Base-by-base conservation (phyloP, 202 grass and related monocot species). In the Zoysia matrella region DNA sequence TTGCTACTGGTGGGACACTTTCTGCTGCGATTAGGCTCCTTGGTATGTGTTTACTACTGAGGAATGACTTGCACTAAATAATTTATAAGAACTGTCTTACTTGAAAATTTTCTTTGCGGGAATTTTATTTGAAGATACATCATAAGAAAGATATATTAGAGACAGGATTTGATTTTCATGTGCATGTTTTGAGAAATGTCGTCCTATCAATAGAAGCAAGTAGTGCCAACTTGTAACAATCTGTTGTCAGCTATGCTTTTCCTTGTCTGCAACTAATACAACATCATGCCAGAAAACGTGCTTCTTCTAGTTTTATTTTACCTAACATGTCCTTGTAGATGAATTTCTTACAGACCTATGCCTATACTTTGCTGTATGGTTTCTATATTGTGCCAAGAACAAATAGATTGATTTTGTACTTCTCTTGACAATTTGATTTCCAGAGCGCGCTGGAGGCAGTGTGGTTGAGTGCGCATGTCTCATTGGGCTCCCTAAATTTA, bases 1-100 rank as follows among this genome's bases (percentile, higher is more conserved):
- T 99, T 81, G 96, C 96, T 0, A 99, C 96, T 9, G 96, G 96
- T 49, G 96, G 96, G 54, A 95, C 96, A 6, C 91, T 99, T 7
- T 89, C 77, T 67, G 96, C 96, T 60, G 96, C 91, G 43, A 92
- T 99, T 30, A 95, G 72, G 64, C 89, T 99, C 73, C 78, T 99
- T 52, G 96, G 96, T 99, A 87, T 8, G 75, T 69, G 1, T 55
- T 0, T 54, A 13, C 42, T 53, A 47, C 22, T 30, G 22, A 30
- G 22, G 22, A 30, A 30, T 30, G 22, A 30, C 22, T 30, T 30
- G 22, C 22, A 30, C 22, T 30, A 30, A 30, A 30, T 30, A 30
- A 30, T 30, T 30, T 30, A 30, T 30, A 30, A 30, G 22, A 30
- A 30, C 22, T 30, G 22, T 30, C 22, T 30, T 30, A 30, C 22